Percentiles rank a stretch among this genome's conserved stretches.
phyloP scores from a whole-genome alignment of 805 yeast genomes.

The Candida insectorum region DNA sequence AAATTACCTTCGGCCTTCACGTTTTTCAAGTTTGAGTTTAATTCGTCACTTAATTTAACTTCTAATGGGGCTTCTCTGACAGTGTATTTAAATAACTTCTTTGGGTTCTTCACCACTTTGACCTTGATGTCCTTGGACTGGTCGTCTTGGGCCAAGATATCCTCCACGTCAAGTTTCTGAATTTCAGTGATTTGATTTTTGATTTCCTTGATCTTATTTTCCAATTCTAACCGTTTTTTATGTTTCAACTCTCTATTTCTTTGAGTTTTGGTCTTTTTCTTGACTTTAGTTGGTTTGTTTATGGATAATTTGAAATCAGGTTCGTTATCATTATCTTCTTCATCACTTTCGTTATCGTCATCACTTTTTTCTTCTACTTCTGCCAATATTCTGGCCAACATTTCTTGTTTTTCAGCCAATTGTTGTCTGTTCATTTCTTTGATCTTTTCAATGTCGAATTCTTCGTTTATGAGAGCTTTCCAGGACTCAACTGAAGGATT shows the following conservation, averaged over 20 bases:
- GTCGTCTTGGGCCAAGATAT: constrained; percentile 19
- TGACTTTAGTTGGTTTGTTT: constrained; percentile 64
- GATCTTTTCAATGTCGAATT: constrained; percentile 61
- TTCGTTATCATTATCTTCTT: constrained; percentile 36
- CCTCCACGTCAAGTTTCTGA: constrained; percentile 35
- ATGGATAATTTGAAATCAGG: constrained; percentile 53
- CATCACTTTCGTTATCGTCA: constrained; percentile 38
- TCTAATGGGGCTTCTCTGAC: constrained; percentile 49
- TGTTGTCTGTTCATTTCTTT: constrained; percentile 62
- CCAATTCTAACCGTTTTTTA: constrained; percentile 54
- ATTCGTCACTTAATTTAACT: constrained; percentile 84
- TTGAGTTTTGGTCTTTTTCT: constrained; percentile 73
- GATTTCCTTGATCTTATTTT: constrained; percentile 53
- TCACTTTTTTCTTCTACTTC: constrained; percentile 47
- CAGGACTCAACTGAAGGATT: constrained; percentile 86
- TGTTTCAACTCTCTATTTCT: constrained; percentile 69
- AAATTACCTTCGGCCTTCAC: constrained; percentile 89
- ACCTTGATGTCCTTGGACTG: constrained; percentile 11
- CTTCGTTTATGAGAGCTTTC: constrained; percentile 67
- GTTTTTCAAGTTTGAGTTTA: constrained; percentile 78
- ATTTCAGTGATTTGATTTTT: constrained; percentile 61
- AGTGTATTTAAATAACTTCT: constrained; percentile 42
- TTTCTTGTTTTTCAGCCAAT: constrained; percentile 59
- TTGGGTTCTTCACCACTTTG: constrained; percentile 23
- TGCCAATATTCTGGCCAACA: constrained; percentile 63